Percentiles rank a stretch among this genome's conserved stretches.
Evolutionary conservation across 805 yeast species (phyloP).

Genomic region (Myxozyma mucilagina): DNA sequence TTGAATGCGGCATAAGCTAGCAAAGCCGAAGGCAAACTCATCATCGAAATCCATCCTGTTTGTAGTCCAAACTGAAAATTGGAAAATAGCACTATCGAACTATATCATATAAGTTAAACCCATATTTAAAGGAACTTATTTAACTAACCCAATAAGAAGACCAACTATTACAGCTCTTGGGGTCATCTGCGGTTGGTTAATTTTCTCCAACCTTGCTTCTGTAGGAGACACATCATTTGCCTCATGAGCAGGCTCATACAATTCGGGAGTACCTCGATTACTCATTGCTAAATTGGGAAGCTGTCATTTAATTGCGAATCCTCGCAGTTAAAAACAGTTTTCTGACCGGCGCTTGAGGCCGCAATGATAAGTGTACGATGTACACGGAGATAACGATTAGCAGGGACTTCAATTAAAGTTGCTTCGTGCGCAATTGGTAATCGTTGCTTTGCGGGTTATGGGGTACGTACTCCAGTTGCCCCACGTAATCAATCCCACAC

Average conservation of each 20-base stretch:
- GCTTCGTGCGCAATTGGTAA: too few species aligned
- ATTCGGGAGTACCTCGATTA: constrained; percentile 1
- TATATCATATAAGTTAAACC: neutral
- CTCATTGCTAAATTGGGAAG: neutral
- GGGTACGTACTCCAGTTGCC: too few species aligned
- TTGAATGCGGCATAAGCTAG: constrained; percentile 83
- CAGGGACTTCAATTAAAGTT: neutral
- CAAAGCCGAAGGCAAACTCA: constrained; percentile 92
- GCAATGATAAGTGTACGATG: neutral
- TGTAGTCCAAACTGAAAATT: constrained; percentile 96
- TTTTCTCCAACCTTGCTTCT: constrained; percentile 36
- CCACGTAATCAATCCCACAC: too few species aligned
- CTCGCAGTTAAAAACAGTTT: too few species aligned
- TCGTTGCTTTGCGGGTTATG: too few species aligned
- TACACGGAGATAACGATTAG: neutral
- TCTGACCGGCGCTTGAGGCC: too few species aligned
- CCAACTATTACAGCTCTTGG: constrained; percentile 75
- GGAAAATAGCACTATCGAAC: constrained; percentile 74
- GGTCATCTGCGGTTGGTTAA: constrained; percentile 50
- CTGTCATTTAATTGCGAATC: too few species aligned
- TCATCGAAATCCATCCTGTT: constrained; percentile 99
- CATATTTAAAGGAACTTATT: neutral
- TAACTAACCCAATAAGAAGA: constrained; percentile 61
- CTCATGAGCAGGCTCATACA: constrained; percentile 10
- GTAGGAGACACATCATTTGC: neutral